Percentiles rank a stretch among this genome's conserved stretches.
Conservation (phyloP, 108 stramenopile species). For the Discostella stelligeroides region DNA sequence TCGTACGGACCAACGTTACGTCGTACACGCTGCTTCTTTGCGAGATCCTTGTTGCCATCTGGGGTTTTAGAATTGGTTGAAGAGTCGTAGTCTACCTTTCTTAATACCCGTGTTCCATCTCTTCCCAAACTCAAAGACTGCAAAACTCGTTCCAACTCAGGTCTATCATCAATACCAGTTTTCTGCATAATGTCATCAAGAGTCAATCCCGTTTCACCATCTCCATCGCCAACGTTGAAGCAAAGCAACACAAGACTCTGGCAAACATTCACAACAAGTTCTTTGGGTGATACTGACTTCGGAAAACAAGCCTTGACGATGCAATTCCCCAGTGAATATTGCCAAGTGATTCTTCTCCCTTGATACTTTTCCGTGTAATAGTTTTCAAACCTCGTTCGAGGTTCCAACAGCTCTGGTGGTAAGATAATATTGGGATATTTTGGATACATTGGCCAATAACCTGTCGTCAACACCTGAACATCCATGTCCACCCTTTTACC, state of each 20-base stretch:
- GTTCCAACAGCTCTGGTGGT: conserved; percentile 59
- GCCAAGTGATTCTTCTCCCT: conserved; percentile 96
- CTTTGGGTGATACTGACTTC: conserved; percentile 40
- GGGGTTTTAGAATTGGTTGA: conserved; percentile 13
- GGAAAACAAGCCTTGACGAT: conserved; percentile 70
- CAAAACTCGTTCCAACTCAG: conserved; percentile 86
- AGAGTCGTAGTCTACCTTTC: conserved; percentile 59
- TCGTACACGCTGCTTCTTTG: conserved; percentile 63
- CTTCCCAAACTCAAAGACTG: conserved; percentile 87
- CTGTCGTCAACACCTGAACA: conserved; percentile 92
- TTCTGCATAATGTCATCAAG: conserved; percentile 70
- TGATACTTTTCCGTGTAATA: conserved; percentile 93
- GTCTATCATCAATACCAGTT: conserved; percentile 87
- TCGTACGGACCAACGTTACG: conserved; percentile 80
- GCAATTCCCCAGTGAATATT: conserved; percentile 89
- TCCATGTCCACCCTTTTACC: conserved; percentile 73
- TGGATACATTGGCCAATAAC: conserved; percentile 97
- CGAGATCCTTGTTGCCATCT: conserved; percentile 10
- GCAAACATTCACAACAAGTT: conserved; percentile 88
- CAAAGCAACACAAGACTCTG: conserved; percentile 93
- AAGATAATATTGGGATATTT: conserved; percentile 68
- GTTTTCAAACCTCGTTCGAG: conserved; percentile 62
- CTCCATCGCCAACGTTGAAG: conserved; percentile 66
- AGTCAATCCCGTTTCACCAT: conserved; percentile 51
- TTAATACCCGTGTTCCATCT: conserved; percentile 77